Base-by-base conservation (phyloP, 768 basidiomycete genomes). In the Mycena rebaudengoi region DNA sequence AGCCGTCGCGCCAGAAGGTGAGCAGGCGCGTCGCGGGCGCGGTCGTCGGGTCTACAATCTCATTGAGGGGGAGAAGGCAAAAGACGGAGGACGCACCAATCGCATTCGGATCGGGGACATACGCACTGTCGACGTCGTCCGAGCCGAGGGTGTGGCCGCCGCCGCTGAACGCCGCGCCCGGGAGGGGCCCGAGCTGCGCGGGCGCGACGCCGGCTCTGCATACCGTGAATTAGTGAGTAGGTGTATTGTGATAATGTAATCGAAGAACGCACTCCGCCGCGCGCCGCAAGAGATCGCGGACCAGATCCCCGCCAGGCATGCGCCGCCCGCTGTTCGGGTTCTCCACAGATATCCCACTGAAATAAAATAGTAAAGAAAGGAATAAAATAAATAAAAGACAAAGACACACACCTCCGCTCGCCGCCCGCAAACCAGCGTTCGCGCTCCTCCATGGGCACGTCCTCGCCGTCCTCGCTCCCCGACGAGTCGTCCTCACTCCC, bases 361-460 rank as follows among this genome's bases (percentile, higher is more conserved):
- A n/a, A n/a, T n/a, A n/a, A n/a, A n/a, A n/a, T n/a, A n/a, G n/a
- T n/a, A n/a, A n/a, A n/a, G n/a, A n/a, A n/a, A n/a, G n/a, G n/a
- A n/a, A n/a, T n/a, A n/a, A n/a, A n/a, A n/a, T n/a, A n/a, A n/a
- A n/a, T n/a, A n/a, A n/a, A n/a, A n/a, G n/a, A n/a, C n/a, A n/a
- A n/a, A n/a, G n/a, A n/a, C n/a, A n/a, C n/a, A n/a, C n/a, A n/a
- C n/a, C n/a, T n/a, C n/a, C 94, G 82, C 74, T 97, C 97, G 0
- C 97, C 97, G n/a, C 97, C 97, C 4, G 97, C 91, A 76, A 94
- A 99, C 85, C 90, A 93, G 67, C 83, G 89, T 69, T 93, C 87
- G 2, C 82, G 79, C 18, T 84, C 83, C 33, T 83, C 81, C 5
- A 78, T 79, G 41, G 83, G 78, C 7, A 80, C 81, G 35, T 84